Percentiles rank a stretch among this genome's conserved stretches.
These are phyloP conservation scores for Mortierella polycephala DNA, from an alignment of 371 early-diverging fungal genomes.

Conservation along the genomic window DNA sequence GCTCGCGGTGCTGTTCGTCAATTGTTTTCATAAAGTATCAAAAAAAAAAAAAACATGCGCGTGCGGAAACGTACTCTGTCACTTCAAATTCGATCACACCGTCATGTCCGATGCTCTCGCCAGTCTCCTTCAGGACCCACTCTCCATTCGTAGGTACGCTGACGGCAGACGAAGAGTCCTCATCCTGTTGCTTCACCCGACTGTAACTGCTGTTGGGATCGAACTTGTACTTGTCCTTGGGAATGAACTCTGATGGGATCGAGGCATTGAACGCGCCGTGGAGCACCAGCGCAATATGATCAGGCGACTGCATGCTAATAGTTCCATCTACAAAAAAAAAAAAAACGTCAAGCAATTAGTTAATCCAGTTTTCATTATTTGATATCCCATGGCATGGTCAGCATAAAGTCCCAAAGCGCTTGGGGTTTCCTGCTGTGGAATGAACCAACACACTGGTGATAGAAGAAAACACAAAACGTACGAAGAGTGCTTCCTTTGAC, in stretches of 20 bases:
- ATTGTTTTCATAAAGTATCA: background rate
- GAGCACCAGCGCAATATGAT: slow-evolving; percentile 93
- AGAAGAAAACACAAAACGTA: slow-evolving; percentile 45
- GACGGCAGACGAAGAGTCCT: slow-evolving; percentile 17
- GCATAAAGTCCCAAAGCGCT: background rate
- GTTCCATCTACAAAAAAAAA: slow-evolving; percentile 70
- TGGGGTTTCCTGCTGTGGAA: too few species aligned
- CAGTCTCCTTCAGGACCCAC: slow-evolving; percentile 67
- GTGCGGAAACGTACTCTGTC: slow-evolving; percentile 64
- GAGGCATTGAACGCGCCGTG: slow-evolving; percentile 96
- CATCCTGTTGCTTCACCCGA: slow-evolving; percentile 37
- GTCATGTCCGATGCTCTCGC: slow-evolving; percentile 66
- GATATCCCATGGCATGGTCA: background rate
- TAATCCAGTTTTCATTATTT: background rate
- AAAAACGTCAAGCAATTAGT: background rate
- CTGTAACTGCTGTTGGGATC: slow-evolving; percentile 43
- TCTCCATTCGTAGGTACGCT: slow-evolving; percentile 65
- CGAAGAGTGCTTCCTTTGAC: slow-evolving; percentile 72
- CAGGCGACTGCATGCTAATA: slow-evolving; percentile 93
- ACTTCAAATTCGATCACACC: slow-evolving; percentile 69
- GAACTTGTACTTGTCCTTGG: slow-evolving; percentile 76
- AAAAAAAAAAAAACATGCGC: background rate
- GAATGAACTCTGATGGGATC: slow-evolving; percentile 86
- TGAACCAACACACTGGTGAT: background rate
- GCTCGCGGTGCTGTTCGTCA: background rate